Base-by-base conservation (phyloP, 305 asterid species). In the Fraxinus nigra region DNA sequence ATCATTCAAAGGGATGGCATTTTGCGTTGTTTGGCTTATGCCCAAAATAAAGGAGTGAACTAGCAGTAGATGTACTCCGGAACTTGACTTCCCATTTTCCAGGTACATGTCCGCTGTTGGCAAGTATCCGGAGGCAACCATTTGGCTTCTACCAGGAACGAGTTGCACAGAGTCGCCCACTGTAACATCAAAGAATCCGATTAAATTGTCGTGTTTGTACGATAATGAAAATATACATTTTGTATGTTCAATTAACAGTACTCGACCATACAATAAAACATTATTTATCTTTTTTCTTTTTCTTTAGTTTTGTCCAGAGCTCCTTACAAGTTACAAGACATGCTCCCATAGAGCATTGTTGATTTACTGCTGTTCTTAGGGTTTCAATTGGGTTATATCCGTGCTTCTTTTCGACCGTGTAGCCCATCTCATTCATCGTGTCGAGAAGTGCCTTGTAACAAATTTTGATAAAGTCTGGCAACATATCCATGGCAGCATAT, bases 401-500 rank as follows among this genome's bases (percentile, higher is more conserved):
- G 32, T 87, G 76, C 22, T 81, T 80, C 30, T 73, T 78, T 26
- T 9, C 77, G 22, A 89, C 78, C 26, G 67, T 78, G 30, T 11
- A 22, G 7, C 85, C 85, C 22, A 89, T 85, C 32, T 85, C 86
- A 67, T 90, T 82, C 18, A 90, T 85, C 65, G 88, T 81, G 48
- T 86, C 80, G 13, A 88, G 85, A 33, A 92, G 90, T 7, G 89
- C 87, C 85, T 74, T 87, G 74, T 89, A 89, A 83, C 92, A 85
- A 22, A 26, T 33, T 85, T 84, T 93, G 93, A 90, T 90, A 81
- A 88, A 88, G 11, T 89, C 87, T 1, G 97, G 97, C 40, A 92
- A 72, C 24, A 73, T 67, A 0, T 80, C 83, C 5, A 82, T 79
- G 4, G 85, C 85, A 11, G n/a, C 54, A 28, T 86, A 83, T n/a